phyloP scores from a whole-genome alignment of 805 yeast genomes.

The Debaryomyces castellii region DNA sequence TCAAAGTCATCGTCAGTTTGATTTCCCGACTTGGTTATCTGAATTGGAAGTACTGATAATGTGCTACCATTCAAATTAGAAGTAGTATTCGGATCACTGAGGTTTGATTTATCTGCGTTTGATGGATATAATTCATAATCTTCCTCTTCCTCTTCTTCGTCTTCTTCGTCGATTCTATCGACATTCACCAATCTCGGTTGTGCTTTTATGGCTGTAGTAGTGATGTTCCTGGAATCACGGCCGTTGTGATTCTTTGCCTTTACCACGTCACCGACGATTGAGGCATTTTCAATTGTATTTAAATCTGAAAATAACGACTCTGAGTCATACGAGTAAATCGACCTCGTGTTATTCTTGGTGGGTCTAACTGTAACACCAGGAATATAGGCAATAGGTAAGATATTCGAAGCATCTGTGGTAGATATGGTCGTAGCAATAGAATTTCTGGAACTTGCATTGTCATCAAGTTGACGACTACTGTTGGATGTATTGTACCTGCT shows the following conservation, averaged over 20 bases:
- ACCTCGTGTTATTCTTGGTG: conserved; percentile 41
- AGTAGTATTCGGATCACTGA: conserved; percentile 1
- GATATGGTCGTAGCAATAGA: conserved; percentile 61
- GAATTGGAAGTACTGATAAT: not conserved
- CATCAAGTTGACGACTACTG: conserved; percentile 15
- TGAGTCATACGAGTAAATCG: conserved; percentile 44
- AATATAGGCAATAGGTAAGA: conserved; percentile 87
- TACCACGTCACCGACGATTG: conserved; percentile 41
- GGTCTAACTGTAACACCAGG: conserved; percentile 84
- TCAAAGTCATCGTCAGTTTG: conserved; percentile 6
- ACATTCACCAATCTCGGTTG: conserved; percentile 69
- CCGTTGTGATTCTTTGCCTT: conserved; percentile 17
- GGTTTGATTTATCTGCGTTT: not conserved
- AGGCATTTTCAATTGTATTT: conserved; percentile 47
- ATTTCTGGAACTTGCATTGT: conserved; percentile 20
- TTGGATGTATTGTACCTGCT: conserved; percentile 4
- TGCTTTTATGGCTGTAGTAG: conserved; percentile 76
- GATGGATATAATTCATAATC: conserved; percentile 16
- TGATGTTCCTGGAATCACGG: conserved; percentile 26
- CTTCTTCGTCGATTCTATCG: conserved; percentile 45
- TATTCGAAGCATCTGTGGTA: conserved; percentile 78
- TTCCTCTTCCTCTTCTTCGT: conserved; percentile 31
- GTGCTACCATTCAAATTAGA: conserved; percentile 3
- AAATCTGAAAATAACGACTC: conserved; percentile 43
- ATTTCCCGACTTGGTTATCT: not conserved